phyloP scores from a whole-genome alignment of 768 basidiomycete species.

The Mrakia hoshinonis region DNA sequence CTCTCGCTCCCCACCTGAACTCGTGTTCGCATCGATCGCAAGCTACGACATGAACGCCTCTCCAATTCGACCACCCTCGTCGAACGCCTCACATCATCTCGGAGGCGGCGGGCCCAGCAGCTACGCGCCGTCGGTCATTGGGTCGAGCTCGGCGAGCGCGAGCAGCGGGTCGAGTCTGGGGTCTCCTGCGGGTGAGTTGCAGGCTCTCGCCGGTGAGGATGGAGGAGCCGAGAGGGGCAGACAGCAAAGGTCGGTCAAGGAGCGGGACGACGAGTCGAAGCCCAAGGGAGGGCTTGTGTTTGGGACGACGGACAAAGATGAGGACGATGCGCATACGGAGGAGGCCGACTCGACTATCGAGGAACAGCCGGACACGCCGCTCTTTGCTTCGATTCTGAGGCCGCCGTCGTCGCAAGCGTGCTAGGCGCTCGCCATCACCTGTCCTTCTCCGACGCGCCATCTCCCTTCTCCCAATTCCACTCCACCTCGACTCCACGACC shows the following conservation, averaged over 20 bases:
- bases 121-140: background rate
- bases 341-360: too few species aligned
- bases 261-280: too few species aligned
- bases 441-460: too few species aligned
- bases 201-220: background rate
- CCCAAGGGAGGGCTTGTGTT: too few species aligned
- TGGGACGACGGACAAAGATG: too few species aligned
- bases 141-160: background rate
- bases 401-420: background rate
- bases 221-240: background rate
- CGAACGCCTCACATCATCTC: background rate
- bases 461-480: too few species aligned
- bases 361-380: background rate
- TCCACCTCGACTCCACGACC: too few species aligned
- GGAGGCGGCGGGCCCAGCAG: too few species aligned
- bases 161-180: background rate
- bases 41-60: constrained; percentile 12
- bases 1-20: background rate
- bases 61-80: background rate
- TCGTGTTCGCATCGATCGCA: constrained; percentile 13
- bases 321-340: too few species aligned
- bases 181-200: background rate
- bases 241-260: too few species aligned
- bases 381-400: constrained; percentile 1
- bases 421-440: too few species aligned